Base-by-base conservation (phyloP, 116 monocot genomes). In the Cymodocea nodosa region DNA sequence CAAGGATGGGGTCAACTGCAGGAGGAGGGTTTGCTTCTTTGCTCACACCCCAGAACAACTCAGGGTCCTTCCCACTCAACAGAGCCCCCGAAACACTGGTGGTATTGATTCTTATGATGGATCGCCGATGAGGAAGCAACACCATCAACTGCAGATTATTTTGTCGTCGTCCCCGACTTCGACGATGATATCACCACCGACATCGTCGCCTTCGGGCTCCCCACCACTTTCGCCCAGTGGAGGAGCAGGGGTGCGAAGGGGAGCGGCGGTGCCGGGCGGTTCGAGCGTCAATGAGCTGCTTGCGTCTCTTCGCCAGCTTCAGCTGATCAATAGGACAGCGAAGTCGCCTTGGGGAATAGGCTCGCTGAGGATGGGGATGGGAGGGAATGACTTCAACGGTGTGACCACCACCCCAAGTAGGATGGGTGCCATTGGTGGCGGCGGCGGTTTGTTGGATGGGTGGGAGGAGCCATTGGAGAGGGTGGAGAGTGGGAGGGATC, bases 11-110 rank as follows among this genome's bases (percentile, higher is more conserved):
- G 62, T 64, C 24, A 60, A 71, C 37, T 87, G 87, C 68, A 51
- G 62, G 22, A 71, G 87, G 20, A 75, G 75, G 12, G 84, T 87
- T 7, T 87, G 87, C 58, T 87, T 87, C 81, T 87, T 87, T 62
- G 87, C 87, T 3, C 87, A 87, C 73, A 67, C 83, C 10, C 69
- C 70, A 0, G 83, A 75, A 59, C 79, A 87, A 77, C 73, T 87
- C 5, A 62, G 84, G 18, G 74, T 84, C 13, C 60, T 77, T 0
- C 70, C 81, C 0, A 70, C 69, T 35, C 60, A 64, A 50, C 68
- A 73, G 23, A 68, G 74, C 39, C 78, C 69, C 19, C 68, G 51
- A 39, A 23, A 17, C 50, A 5, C 66, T 3, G 37, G n/a, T 23
- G 66, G 39, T 2, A n/a, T 39, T 0, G 79, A 79, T 15, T 74